These are phyloP conservation scores for Puccinia triticina DNA, from an alignment of 1,284 basidiomycete genomes.

Conservation along the genomic window DNA sequence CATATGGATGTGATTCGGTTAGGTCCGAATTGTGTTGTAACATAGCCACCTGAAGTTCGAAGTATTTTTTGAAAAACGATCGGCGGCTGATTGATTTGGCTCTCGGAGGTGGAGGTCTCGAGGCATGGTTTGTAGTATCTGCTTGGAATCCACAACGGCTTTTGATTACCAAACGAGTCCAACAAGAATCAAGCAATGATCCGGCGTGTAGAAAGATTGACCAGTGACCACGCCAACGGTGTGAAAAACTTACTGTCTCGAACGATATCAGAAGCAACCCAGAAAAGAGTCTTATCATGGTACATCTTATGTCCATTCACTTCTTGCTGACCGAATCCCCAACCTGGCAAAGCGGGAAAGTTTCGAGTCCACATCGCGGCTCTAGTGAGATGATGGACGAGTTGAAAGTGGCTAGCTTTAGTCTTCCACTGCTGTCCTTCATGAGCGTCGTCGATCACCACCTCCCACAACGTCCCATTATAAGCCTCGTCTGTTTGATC, in stretches of 20 bases:
- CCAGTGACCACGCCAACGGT: background rate
- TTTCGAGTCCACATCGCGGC: slow-evolving; percentile 92
- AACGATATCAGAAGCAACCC: slow-evolving; percentile 85
- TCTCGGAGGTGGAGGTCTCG: slow-evolving; percentile 55
- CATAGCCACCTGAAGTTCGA: slow-evolving; percentile 91
- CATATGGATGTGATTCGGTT: slow-evolving; percentile 93
- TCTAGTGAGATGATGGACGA: slow-evolving; percentile 84
- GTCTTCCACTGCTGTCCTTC: slow-evolving; percentile 83
- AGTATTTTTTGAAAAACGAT: slow-evolving; percentile 93
- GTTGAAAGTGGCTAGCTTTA: slow-evolving; percentile 84
- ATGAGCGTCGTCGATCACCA: slow-evolving; percentile 72
- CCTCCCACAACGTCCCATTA: slow-evolving; percentile 77
- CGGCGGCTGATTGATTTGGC: slow-evolving; percentile 75
- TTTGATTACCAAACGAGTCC: slow-evolving; percentile 5
- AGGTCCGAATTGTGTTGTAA: slow-evolving; percentile 95
- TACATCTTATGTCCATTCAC: slow-evolving; percentile 96
- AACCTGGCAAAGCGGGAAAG: slow-evolving; percentile 78
- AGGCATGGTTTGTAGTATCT: slow-evolving; percentile 32
- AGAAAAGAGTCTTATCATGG: slow-evolving; percentile 77
- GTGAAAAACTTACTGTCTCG: slow-evolving; percentile 61
- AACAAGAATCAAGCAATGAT: slow-evolving; percentile 12
- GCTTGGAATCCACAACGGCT: background rate
- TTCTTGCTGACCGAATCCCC: slow-evolving; percentile 96
- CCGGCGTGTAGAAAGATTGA: background rate
- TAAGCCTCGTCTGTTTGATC: slow-evolving; percentile 64